Evolutionary conservation across 768 basidiomycete genomes (phyloP), one percentile per base, ranked within the genome.

Genomic region (Psilocybe cyanescens): DNA sequence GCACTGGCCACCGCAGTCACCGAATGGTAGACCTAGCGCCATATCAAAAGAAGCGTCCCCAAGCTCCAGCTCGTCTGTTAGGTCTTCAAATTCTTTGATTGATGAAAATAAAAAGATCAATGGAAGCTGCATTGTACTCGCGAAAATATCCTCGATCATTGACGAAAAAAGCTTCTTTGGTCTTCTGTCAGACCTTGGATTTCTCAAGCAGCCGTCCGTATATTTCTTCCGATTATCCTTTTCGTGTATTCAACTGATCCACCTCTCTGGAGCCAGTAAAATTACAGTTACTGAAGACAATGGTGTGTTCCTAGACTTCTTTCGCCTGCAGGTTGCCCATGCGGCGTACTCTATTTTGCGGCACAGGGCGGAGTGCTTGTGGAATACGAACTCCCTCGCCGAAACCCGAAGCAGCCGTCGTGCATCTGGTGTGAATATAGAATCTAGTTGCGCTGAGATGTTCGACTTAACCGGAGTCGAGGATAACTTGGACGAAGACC

Each of bases 271-370:
- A 37, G 16, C 16, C 41, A 58, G 62, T 50, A 52, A 46, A 33
- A 14, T 61, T n/a, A 46, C 29, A 4, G 33, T 47, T 39, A 11
- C 41, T 39, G 51, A 59, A 17, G 45, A 62, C 39, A n/a, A 44
- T 30, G 49, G 45, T 19, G 39, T 50, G 24, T 56, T 37, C 24
- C 29, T 65, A 45, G 50, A 65, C 46, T 62, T 65, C 19, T 59
- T 55, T 47, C 61, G 62, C 31, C 58, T 60, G 8, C 59, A 62
- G 33, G 46, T 65, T 39, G 65, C 65, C 17, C 56, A 50, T 4
- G 61, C 55, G 33, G 65, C 65, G n/a, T 65, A 57, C 55, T 59
- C 65, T 12, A 58, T 65, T 29, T 30, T 65, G 44, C 49, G 52
- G 46, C 49, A 57, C 17, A 53, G 59, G 52, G 56, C 44, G 14